Evolutionary conservation across 1,139 yeast species (phyloP), one percentile per base, ranked within the genome.

Genomic region (Kazachstania sp.): DNA sequence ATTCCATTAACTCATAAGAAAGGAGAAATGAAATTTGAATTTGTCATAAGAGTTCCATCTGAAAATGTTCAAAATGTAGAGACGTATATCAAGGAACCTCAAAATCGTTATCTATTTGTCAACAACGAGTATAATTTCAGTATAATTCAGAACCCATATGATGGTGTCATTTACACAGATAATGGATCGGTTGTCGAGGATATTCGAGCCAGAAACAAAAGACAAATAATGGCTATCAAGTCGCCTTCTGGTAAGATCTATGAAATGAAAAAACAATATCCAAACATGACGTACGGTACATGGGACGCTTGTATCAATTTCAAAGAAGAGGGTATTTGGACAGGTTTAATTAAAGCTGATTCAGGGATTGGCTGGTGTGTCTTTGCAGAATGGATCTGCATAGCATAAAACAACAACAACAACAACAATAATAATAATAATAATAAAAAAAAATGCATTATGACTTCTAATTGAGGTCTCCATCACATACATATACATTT

Each of bases 311-410:
- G 73, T 40, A 69, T 83, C 35, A 77, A 78, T 54, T 73, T 87
- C 49, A 75, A 74, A 51, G 96, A 88, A 60, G 64, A 70, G 1
- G 98, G 98, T 2, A 65, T 74, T 29, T 92, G 95, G 84, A 74
- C 90, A 46, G 94, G 92, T 1, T 73, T 90, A 45, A 87, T 86
- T 0, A 77, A 85, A 43, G 83, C 90, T 8, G 94, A 86, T 57
- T 77, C 82, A 44, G 88, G 88, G 3, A 75, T 77, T 51, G 83
- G 92, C 48, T 86, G 95, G 90, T 84, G 88, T 58, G 88, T 86
- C 6, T 87, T 86, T 67, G 90, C 95, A 12, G 95, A 87, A 65
- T 92, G 98, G 98, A 74, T 74, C 41, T 84, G 94, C 63, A 56
- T 63, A 37, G 71, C 46, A 38, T 37, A 38, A 9, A 6, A 6